These are phyloP conservation scores for Papilionanthe hybrid DNA, from an alignment of 116 monocot genomes.

Conservation along the genomic window DNA sequence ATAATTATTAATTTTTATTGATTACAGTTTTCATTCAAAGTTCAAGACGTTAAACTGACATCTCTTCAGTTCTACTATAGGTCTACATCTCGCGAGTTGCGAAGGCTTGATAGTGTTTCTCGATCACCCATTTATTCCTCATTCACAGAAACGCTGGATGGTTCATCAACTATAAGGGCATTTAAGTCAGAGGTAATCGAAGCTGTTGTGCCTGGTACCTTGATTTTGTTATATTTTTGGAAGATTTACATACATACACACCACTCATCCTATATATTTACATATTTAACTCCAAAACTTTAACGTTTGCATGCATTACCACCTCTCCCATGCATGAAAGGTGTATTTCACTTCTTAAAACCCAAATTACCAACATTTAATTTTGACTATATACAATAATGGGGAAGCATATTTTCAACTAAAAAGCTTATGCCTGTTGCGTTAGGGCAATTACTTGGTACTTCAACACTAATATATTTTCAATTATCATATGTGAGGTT, in stretches of 20 bases:
- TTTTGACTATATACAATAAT: neutral
- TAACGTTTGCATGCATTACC: too few relatives aligned
- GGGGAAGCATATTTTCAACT: too few relatives aligned
- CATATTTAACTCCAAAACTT: too few relatives aligned
- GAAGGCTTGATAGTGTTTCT: slow-evolving; percentile 93
- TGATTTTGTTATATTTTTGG: neutral
- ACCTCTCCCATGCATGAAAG: too few relatives aligned
- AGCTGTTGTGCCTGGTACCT: neutral
- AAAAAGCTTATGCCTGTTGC: too few relatives aligned
- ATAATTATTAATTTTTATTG: slow-evolving; percentile 3
- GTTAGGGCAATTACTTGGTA: too few relatives aligned
- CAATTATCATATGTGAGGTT: too few relatives aligned
- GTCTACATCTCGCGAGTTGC: slow-evolving; percentile 87
- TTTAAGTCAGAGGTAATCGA: slow-evolving; percentile 60
- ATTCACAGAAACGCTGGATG: slow-evolving; percentile 86
- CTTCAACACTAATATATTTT: too few relatives aligned
- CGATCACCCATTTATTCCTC: slow-evolving; percentile 97
- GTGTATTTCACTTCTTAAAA: too few relatives aligned
- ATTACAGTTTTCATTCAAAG: neutral
- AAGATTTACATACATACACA: too few relatives aligned
- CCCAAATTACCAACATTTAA: neutral
- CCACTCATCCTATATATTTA: too few relatives aligned
- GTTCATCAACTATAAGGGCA: slow-evolving; percentile 85
- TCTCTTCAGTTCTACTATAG: slow-evolving; percentile 79
- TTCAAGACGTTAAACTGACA: neutral